These are phyloP conservation scores for Phialophora chinensis DNA, from an alignment of 2,329 filamentous ascomycete genomes.

Conservation along the genomic window DNA sequence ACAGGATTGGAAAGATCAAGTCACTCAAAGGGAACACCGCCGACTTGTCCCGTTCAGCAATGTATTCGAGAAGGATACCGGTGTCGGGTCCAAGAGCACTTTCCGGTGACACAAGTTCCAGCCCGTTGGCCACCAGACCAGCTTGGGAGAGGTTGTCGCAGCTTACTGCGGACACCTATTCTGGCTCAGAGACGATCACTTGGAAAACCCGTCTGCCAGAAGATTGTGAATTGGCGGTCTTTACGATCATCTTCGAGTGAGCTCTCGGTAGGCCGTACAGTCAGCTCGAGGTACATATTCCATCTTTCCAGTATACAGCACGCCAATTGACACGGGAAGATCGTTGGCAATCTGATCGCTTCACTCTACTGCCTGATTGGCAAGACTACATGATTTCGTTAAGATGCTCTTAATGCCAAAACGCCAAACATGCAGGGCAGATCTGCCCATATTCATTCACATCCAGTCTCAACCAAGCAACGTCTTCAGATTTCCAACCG, in stretches of 20 bases:
- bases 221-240: neutral
- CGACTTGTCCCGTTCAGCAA: too few species aligned
- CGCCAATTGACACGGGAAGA: neutral
- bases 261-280: neutral
- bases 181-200: neutral
- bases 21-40: too few species aligned
- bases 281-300: neutral
- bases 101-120: too few species aligned
- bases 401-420: neutral
- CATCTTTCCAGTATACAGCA: neutral
- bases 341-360: neutral
- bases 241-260: neutral
- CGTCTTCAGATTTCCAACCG: slow-evolving; percentile 20
- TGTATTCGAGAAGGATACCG: too few species aligned
- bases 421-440: neutral
- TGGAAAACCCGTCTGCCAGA: neutral
- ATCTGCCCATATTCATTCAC: neutral
- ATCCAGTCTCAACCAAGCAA: slow-evolving; percentile 7
- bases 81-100: too few species aligned
- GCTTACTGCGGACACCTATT: neutral
- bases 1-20: slow-evolving; percentile 1
- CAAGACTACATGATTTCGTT: neutral
- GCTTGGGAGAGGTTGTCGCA: neutral
- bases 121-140: neutral
- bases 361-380: neutral